Base-by-base conservation (phyloP, 83 land plant genomes). In the Isoetes engelmannii region DNA sequence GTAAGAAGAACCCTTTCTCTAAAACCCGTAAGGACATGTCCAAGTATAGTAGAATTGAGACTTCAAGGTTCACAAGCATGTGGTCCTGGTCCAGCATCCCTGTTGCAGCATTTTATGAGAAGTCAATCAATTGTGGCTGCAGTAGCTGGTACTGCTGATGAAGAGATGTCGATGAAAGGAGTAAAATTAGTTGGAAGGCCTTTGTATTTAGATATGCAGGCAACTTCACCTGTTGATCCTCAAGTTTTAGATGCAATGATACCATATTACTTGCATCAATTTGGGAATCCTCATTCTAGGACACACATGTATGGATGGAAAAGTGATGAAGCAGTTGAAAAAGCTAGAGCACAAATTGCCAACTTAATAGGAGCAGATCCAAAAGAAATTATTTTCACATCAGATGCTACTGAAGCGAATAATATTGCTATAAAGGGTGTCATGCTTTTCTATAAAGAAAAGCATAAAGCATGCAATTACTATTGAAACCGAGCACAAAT, bases 401-500 rank as follows among this genome's bases (percentile, higher is more conserved):
- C 99, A 17, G 99, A 96, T 51, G 99, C 99, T 55, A 94, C 99
- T 4, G 99, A 94, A 56, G 85, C 99, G 21, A 94, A 94, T 77
- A 94, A 94, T 72, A 88, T 94, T 48, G 80, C 99, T 8, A 74
- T 94, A 59, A 94, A 94, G 77, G 99, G 99, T 1, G 81, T 88
- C 48, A 86, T 94, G 88, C 92, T 79, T 58, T 94, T 94, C 69
- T 82, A 85, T 80, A 74, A 74, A 54, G 90, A 83, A 51, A 84
- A 83, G 75, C 88, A 90, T n/a, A 82, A 74, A 77, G 54, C 99
- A 94, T 65, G 90, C 88, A 18, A 82, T 94, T 77, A 94, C 99
- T 59, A 86, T 90, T 20, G 97, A 94, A 81, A 94, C 99, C 4
- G 99, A 94, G 88, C 99, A 94, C 72, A 94, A 94, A 84, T 94